Evolutionary conservation across 495 filamentous ascomycete genomes (phyloP).

Genomic region (Neurospora terricola): DNA sequence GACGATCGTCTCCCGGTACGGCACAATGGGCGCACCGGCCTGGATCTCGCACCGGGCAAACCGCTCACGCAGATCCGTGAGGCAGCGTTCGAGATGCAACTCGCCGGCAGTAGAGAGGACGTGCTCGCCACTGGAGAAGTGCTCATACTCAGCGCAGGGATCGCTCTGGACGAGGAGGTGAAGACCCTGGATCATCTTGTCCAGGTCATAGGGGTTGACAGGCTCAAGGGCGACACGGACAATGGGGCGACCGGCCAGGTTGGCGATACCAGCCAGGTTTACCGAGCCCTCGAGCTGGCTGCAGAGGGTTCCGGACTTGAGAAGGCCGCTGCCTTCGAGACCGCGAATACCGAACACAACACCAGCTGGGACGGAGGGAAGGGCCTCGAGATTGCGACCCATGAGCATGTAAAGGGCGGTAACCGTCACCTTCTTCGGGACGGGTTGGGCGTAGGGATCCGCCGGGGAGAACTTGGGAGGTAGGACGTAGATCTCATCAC

Average conservation of each 20-base stretch:
- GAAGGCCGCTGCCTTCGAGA: slow-evolving; percentile 69
- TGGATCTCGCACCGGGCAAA: slow-evolving; percentile 96
- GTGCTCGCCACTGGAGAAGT: slow-evolving; percentile 88
- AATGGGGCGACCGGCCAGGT: slow-evolving; percentile 70
- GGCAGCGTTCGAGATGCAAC: slow-evolving; percentile 84
- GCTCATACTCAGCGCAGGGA: slow-evolving; percentile 91
- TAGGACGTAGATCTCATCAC: slow-evolving; percentile 83
- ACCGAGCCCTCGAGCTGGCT: slow-evolving; percentile 80
- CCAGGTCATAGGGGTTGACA: slow-evolving; percentile 72
- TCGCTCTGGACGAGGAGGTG: slow-evolving; percentile 88
- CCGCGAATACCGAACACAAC: slow-evolving; percentile 95
- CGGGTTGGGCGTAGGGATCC: slow-evolving; percentile 61
- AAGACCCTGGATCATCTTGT: slow-evolving; percentile 87
- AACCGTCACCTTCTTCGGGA: slow-evolving; percentile 74
- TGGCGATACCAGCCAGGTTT: slow-evolving; percentile 78
- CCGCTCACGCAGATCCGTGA: slow-evolving; percentile 87
- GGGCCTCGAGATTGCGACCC: slow-evolving; percentile 77
- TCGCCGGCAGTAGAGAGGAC: slow-evolving; percentile 92
- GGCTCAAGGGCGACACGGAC: slow-evolving; percentile 93
- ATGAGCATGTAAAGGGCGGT: slow-evolving; percentile 91
- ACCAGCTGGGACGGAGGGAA: slow-evolving; percentile 79
- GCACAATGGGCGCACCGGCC: slow-evolving; percentile 85
- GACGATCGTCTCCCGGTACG: slow-evolving; percentile 88
- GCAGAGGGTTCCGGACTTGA: slow-evolving; percentile 93
- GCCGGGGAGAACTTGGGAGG: slow-evolving; percentile 85